Evolutionary conservation across 176 grass and related monocot species (phyloP).

Genomic region (Lolium multiflorum): DNA sequence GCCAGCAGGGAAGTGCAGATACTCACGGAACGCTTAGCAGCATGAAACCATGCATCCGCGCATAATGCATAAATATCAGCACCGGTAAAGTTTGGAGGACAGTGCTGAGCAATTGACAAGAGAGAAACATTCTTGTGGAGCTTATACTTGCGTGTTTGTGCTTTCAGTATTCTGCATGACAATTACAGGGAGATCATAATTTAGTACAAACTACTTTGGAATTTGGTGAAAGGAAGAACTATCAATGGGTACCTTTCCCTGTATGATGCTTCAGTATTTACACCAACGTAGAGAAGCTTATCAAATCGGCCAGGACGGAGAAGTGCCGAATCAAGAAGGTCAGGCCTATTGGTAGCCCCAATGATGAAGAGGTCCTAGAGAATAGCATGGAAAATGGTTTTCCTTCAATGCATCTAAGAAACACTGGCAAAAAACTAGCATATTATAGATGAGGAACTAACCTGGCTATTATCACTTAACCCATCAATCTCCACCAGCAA

Average conservation of each 20-base stretch:
- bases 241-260: constrained; percentile 66
- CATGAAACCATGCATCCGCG: constrained; percentile 97
- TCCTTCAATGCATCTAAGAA: constrained; percentile 30
- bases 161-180: constrained; percentile 83
- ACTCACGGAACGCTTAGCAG: constrained; percentile 80
- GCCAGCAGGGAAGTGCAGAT: background rate
- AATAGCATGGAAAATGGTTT: constrained; percentile 28
- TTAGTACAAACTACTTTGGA: background rate
- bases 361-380: constrained; percentile 93
- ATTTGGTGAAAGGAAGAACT: constrained; percentile 24
- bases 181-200: constrained; percentile 26
- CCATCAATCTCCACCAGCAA: constrained; percentile 98
- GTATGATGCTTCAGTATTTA: constrained; percentile 81
- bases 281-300: constrained; percentile 96
- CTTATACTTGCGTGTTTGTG: constrained; percentile 92
- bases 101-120: constrained; percentile 77
- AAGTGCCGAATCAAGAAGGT: constrained; percentile 94
- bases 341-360: constrained; percentile 95
- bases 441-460: constrained; percentile 36
- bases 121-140: constrained; percentile 82
- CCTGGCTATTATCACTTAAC: constrained; percentile 91
- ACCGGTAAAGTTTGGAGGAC: constrained; percentile 95
- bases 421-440: constrained; percentile 1
- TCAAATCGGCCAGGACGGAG: constrained; percentile 93
- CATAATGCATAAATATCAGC: constrained; percentile 95